These are phyloP conservation scores for Fusarium secorum DNA, from an alignment of 2,329 filamentous ascomycete genomes.

Conservation along the genomic window DNA sequence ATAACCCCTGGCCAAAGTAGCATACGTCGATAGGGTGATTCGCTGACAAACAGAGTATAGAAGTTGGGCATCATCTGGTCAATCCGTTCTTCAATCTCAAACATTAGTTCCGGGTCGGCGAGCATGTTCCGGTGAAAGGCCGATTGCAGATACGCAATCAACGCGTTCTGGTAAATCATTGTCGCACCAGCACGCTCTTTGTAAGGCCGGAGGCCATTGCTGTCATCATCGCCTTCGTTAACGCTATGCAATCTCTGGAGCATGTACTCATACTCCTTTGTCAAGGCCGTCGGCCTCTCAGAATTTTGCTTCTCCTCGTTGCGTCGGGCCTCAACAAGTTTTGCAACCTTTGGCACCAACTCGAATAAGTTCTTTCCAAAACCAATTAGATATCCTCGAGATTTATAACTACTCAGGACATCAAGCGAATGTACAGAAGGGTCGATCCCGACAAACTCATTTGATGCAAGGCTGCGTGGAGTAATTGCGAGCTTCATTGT, in stretches of 20 bases:
- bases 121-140: background rate
- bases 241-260: background rate
- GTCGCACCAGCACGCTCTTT: background rate
- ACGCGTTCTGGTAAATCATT: background rate
- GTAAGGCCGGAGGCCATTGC: background rate
- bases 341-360: background rate
- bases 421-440: background rate
- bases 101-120: background rate
- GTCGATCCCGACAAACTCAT: background rate
- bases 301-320: background rate
- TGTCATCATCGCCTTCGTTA: background rate
- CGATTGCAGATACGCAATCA: background rate
- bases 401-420: background rate
- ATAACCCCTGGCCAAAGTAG: slow-evolving; percentile 1
- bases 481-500: background rate
- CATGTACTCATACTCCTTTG: background rate
- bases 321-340: background rate
- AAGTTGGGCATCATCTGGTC: background rate
- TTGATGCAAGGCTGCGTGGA: background rate
- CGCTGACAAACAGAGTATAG: background rate
- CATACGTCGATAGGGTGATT: background rate
- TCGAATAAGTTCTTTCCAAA: background rate
- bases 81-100: background rate
- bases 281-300: rapidly evolving
- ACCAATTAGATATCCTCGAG: background rate